phyloP scores from a whole-genome alignment of 306 rosid species.

The Begonia fuchsioides region DNA sequence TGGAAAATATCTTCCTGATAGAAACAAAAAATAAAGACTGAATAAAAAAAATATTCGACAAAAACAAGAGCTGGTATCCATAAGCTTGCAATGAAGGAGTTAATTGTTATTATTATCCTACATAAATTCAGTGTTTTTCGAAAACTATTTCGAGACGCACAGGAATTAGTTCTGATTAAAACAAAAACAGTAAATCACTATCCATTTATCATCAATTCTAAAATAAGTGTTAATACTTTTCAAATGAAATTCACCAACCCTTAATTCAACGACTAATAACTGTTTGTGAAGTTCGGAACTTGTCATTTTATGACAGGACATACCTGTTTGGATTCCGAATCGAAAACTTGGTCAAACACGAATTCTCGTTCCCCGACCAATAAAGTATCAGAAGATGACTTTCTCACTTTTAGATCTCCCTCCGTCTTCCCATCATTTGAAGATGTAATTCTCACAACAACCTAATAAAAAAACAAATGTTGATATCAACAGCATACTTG shows the following conservation, averaged over 20 bases:
- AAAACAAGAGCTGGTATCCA: no score
- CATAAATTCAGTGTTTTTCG: no score
- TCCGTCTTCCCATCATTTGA: conserved; percentile 18
- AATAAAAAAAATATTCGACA: no score
- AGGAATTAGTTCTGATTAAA: background rate
- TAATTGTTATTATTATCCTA: background rate
- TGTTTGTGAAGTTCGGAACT: no score
- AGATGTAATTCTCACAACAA: conserved; percentile 73
- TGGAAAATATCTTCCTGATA: conserved; percentile 73
- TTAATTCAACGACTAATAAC: no score
- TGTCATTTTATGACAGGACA: no score
- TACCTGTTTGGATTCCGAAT: conserved; percentile 62
- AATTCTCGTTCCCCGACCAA: conserved; percentile 44
- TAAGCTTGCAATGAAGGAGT: no score
- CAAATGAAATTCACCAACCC: no score
- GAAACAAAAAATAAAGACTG: conserved; percentile 9
- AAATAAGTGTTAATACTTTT: no score
- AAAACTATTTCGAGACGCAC: no score
- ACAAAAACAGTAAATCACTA: background rate
- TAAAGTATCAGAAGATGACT: conserved; percentile 48
- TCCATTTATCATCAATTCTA: no score
- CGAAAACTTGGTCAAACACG: conserved; percentile 59
- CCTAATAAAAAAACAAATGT: conserved; percentile 25
- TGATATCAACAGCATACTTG: no score
- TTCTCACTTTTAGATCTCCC: conserved; percentile 40